phyloP scores from a whole-genome alignment of 192 early-diverging fungal genomes.

The Powellomyces hirtus region DNA sequence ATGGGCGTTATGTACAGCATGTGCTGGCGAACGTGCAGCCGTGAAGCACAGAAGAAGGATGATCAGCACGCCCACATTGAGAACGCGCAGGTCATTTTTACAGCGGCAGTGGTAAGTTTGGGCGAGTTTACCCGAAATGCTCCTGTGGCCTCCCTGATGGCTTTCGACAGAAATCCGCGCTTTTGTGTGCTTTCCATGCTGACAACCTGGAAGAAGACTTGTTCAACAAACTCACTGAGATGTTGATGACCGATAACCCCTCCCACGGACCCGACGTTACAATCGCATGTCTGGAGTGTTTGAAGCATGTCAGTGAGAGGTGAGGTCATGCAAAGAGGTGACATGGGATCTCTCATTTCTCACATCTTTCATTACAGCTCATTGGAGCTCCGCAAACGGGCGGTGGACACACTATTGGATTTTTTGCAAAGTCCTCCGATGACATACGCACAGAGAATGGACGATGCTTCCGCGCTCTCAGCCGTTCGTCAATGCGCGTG shows the following conservation, averaged over 20 bases:
- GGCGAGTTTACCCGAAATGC: neutral
- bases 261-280: neutral
- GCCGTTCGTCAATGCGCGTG: constrained; percentile 18
- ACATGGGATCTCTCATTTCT: neutral
- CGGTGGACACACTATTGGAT: neutral
- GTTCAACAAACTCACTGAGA: neutral
- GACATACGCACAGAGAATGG: constrained; percentile 1
- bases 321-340: neutral
- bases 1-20: neutral
- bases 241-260: neutral
- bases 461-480: neutral
- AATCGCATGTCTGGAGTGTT: constrained; percentile 14
- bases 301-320: constrained; percentile 7
- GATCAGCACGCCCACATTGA: neutral
- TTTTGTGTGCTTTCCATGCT: constrained; percentile 10
- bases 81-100: neutral
- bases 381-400: neutral
- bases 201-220: constrained; percentile 4
- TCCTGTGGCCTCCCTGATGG: neutral
- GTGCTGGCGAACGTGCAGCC: neutral
- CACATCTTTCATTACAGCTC: neutral
- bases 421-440: constrained; percentile 5
- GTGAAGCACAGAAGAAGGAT: neutral
- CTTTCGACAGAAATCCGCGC: constrained; percentile 3
- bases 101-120: neutral